A percentile compares a stretch with the other conserved stretches of the same genome.
Conservation (phyloP, 495 filamentous ascomycete genomes). For the Pyronema omphalodes region DNA sequence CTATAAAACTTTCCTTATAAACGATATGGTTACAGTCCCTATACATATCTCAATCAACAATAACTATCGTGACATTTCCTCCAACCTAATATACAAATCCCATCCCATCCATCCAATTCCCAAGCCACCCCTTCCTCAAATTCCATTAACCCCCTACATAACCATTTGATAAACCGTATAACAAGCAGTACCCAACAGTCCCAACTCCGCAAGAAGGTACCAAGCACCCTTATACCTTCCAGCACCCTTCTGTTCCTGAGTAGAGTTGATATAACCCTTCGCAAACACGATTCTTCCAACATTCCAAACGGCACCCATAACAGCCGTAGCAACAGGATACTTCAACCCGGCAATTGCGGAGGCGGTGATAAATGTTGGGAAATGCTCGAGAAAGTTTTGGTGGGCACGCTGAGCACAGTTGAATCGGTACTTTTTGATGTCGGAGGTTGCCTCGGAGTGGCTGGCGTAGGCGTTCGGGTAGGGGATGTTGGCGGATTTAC, state of each 20-base stretch:
- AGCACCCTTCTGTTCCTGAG: slow-evolving; percentile 29
- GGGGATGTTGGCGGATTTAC: slow-evolving; percentile 36
- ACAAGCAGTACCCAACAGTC: slow-evolving; percentile 29
- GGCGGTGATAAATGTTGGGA: slow-evolving; percentile 37
- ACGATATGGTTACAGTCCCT: too few relatives aligned
- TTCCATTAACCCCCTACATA: background rate
- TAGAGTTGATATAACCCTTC: slow-evolving; percentile 38
- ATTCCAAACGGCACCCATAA: slow-evolving; percentile 39
- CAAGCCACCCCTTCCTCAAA: too few relatives aligned
- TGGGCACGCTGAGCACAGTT: slow-evolving; percentile 56
- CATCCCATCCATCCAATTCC: too few relatives aligned
- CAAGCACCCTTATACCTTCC: slow-evolving; percentile 29
- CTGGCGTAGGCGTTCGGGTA: slow-evolving; percentile 51
- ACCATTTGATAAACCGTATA: slow-evolving; percentile 12
- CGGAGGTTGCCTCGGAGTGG: slow-evolving; percentile 39
- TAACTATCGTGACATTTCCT: too few relatives aligned
- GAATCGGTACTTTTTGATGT: slow-evolving; percentile 30
- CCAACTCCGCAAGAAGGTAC: slow-evolving; percentile 29
- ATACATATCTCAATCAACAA: too few relatives aligned
- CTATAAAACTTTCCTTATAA: too few relatives aligned
- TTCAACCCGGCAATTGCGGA: slow-evolving; percentile 27
- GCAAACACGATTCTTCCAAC: slow-evolving; percentile 36
- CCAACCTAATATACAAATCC: too few relatives aligned
- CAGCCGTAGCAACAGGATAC: slow-evolving; percentile 37
- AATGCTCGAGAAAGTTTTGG: slow-evolving; percentile 50